Conservation (phyloP, 2,329 filamentous ascomycete genomes). For the Plenodomus tracheiphilus region DNA sequence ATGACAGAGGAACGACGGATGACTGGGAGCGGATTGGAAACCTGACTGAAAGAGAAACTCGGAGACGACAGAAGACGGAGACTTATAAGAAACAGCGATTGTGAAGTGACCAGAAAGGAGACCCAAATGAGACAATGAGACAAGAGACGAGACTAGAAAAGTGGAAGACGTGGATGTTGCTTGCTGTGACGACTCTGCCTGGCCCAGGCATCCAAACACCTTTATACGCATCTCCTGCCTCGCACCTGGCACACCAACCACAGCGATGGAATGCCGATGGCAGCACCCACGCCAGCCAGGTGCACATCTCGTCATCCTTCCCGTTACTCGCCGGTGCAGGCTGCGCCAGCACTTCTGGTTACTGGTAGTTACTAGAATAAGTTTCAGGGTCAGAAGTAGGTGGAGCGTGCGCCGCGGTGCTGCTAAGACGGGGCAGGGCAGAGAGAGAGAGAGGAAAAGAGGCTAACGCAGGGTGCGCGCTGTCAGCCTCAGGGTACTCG, state of each 20-base stretch:
- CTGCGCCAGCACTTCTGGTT: slow-evolving; percentile 6
- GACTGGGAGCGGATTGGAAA: slow-evolving; percentile 17
- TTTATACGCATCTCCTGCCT: slow-evolving; percentile 28
- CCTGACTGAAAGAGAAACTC: slow-evolving; percentile 15
- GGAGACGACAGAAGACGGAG: neutral
- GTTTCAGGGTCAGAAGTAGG: slow-evolving; percentile 15
- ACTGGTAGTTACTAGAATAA: slow-evolving; percentile 30
- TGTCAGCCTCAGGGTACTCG: neutral
- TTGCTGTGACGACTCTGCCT: slow-evolving; percentile 20
- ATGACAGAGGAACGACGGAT: slow-evolving; percentile 12
- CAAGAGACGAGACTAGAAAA: slow-evolving; percentile 8
- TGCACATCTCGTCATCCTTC: slow-evolving; percentile 34
- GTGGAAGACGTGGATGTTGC: slow-evolving; percentile 8
- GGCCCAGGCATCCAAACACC: slow-evolving; percentile 32
- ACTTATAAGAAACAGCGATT: slow-evolving; percentile 18
- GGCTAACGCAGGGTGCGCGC: neutral
- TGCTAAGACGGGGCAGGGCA: slow-evolving; percentile 4
- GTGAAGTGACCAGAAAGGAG: slow-evolving; percentile 10
- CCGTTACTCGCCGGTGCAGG: slow-evolving; percentile 24
- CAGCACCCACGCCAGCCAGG: slow-evolving; percentile 14
- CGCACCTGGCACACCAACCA: slow-evolving; percentile 11
- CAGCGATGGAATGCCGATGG: slow-evolving; percentile 13
- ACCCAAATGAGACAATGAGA: slow-evolving; percentile 14
- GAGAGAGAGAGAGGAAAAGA: slow-evolving; percentile 1
- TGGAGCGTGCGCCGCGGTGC: slow-evolving; percentile 14